Evolutionary conservation across 805 yeast genomes (phyloP).

Genomic region (Yarrowia sp.): DNA sequence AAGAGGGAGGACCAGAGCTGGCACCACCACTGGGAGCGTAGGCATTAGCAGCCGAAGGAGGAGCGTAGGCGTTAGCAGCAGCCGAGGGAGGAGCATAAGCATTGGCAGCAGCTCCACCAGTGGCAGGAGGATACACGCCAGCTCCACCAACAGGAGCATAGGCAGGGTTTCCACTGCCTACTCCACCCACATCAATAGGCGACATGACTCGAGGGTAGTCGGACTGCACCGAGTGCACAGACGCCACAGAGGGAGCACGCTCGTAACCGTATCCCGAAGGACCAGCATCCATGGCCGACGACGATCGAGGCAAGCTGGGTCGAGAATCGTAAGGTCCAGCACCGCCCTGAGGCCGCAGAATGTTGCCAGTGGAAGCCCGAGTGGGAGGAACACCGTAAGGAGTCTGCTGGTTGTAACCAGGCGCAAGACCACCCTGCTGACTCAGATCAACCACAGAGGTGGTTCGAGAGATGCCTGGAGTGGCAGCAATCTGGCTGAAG

Average conservation of each 20-base stretch:
- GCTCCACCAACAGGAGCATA: constrained; percentile 25
- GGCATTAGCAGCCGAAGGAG: background rate
- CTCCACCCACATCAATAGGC: constrained; percentile 42
- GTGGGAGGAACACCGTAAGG: constrained; percentile 29
- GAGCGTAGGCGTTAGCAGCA: constrained; percentile 13
- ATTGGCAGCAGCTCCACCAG: constrained; percentile 46
- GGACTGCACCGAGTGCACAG: constrained; percentile 29
- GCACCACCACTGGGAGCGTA: background rate
- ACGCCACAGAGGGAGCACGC: constrained; percentile 27
- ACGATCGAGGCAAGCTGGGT: constrained; percentile 68
- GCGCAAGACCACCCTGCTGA: constrained; percentile 5
- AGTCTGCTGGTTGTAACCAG: constrained; percentile 22
- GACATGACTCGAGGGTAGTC: constrained; percentile 34
- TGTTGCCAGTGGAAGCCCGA: constrained; percentile 44
- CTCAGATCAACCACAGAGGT: constrained; percentile 38
- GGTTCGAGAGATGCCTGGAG: constrained; percentile 37
- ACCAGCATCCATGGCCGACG: constrained; percentile 53
- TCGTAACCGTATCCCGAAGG: constrained; percentile 36
- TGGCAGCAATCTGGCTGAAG: constrained; percentile 40
- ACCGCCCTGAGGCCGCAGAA: constrained; percentile 58
- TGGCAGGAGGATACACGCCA: constrained; percentile 2
- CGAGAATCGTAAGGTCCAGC: constrained; percentile 67
- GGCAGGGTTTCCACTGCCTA: background rate
- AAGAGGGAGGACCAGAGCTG: background rate
- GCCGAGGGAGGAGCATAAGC: constrained; percentile 19